Percentiles rank a stretch among this genome's conserved stretches.
Conservation (phyloP, 257 asterid genomes). For the Solanum virginianum region DNA sequence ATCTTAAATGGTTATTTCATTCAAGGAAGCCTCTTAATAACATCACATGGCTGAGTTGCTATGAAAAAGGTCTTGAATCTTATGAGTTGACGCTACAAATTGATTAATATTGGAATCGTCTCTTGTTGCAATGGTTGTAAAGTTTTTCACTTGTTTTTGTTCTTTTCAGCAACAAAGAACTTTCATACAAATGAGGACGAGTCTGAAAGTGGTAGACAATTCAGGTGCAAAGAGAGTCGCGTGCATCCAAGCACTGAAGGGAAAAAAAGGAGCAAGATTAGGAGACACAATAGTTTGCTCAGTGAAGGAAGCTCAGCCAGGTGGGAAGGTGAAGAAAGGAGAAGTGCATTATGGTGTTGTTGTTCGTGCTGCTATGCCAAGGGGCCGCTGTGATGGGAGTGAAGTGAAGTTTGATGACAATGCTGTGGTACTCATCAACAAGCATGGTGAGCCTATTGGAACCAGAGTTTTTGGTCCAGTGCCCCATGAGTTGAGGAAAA, state of each 20-base stretch:
- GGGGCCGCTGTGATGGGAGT: conserved; percentile 84
- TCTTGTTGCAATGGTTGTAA: neutral
- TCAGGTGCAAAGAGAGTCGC: conserved; percentile 81
- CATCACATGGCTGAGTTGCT: neutral
- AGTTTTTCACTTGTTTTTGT: neutral
- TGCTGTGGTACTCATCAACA: conserved; percentile 76
- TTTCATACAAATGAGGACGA: conserved; percentile 92
- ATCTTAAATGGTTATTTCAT: neutral
- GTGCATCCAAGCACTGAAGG: conserved; percentile 91
- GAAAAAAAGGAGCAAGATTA: conserved; percentile 80
- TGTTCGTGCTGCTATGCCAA: conserved; percentile 89
- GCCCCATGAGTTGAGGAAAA: conserved; percentile 88
- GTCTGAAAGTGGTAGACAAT: conserved; percentile 85
- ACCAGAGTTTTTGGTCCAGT: conserved; percentile 94
- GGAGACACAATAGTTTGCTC: conserved; percentile 87
- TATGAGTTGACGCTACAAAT: neutral
- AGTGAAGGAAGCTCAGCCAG: conserved; percentile 79
- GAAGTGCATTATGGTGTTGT: conserved; percentile 75
- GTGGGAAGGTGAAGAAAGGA: conserved; percentile 93
- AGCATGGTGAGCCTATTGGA: conserved; percentile 91
- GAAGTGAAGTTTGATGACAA: conserved; percentile 88
- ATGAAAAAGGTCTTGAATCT: neutral
- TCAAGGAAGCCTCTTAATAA: neutral
- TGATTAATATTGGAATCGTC: neutral
- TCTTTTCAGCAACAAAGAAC: conserved; percentile 67